Evolutionary conservation across 176 grass and related monocot genomes (phyloP), one percentile per base, ranked within the genome.

Genomic region (Luzula sylvatica): DNA sequence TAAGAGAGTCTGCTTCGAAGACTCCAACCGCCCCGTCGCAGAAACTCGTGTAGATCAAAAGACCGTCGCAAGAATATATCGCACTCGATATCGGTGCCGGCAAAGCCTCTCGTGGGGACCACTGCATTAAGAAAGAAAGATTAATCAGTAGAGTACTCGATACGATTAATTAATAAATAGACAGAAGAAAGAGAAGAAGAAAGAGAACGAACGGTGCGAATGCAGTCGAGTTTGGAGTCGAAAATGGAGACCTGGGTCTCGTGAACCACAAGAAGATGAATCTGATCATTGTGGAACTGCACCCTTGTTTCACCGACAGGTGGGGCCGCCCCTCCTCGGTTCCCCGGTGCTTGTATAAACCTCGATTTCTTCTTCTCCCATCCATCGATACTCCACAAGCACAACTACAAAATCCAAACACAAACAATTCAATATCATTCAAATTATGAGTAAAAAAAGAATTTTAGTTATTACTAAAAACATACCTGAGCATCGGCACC

Each of bases 291-390:
- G 64, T 96, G 92, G 66, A 96, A 90, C 65, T 86, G 81, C 62
- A 96, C 92, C 68, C 81, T 96, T 11, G 92, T 96, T 59, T 96
- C 92, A 15, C 92, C 92, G 49, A 72, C 85, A 73, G 88, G 56
- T 22, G 58, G 77, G 50, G 80, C 52, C 52, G 80, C 51, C 6
- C 79, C 52, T 53, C 80, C 66, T 52, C 92, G 78, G 46, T 75
- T 82, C 46, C 74, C 22, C 4, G 78, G 75, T 20, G 67, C 42
- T 56, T 90, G 92, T 46, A 96, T 96, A 53, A 76, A 90, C 72
- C 82, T 71, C 3, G 92, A 67, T 51, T 86, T 96, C 65, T 96
- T 96, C 61, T 90, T 90, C 61, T 96, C 92, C 92, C 92, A 96
- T 15, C 85, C 78, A 76, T 96, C 92, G 60, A 90, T 96, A 55